These are phyloP conservation scores for Fusarium tricinctum DNA, from an alignment of 2,329 filamentous ascomycete genomes.

Conservation along the genomic window DNA sequence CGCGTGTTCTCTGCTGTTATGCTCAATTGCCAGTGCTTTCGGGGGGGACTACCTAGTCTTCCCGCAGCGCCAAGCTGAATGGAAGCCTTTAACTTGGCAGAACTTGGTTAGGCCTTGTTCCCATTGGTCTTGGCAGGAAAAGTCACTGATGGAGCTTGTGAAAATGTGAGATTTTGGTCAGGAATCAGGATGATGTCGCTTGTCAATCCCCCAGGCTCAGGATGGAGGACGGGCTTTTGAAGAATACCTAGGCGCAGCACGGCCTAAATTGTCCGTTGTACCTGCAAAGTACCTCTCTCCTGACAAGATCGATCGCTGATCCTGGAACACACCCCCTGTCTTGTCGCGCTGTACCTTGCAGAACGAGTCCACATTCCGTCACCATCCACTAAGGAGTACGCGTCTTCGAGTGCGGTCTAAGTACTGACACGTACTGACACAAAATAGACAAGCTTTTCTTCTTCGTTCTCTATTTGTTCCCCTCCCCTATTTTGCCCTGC, in stretches of 20 bases:
- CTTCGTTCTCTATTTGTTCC: conserved; percentile 15
- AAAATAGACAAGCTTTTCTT: conserved; percentile 25
- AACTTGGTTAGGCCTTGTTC: conserved; percentile 21
- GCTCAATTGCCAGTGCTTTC: conserved; percentile 31
- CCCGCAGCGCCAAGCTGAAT: conserved; percentile 35
- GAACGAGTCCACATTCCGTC: conserved; percentile 39
- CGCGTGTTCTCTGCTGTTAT: conserved; percentile 29
- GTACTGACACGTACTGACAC: conserved; percentile 16
- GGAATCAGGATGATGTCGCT: conserved; percentile 1
- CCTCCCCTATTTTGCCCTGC: neutral
- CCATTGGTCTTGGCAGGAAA: conserved; percentile 19
- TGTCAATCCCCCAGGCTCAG: conserved; percentile 7
- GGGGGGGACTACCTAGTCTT: conserved; percentile 32
- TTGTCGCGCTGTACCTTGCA: conserved; percentile 40
- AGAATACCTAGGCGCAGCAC: neutral
- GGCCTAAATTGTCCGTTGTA: conserved; percentile 4
- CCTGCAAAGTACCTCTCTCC: conserved; percentile 25
- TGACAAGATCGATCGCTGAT: conserved; percentile 43
- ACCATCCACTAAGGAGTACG: conserved; percentile 27
- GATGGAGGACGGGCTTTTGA: neutral
- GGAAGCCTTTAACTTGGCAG: conserved; percentile 29
- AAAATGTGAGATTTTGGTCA: neutral
- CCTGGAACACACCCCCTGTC: conserved; percentile 29
- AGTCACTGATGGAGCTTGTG: conserved; percentile 18
- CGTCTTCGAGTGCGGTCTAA: conserved; percentile 22